Percentiles rank a stretch among this genome's conserved stretches.
Conservation (phyloP, 2,329 filamentous ascomycete genomes). For the Fusarium sulawesiense region DNA sequence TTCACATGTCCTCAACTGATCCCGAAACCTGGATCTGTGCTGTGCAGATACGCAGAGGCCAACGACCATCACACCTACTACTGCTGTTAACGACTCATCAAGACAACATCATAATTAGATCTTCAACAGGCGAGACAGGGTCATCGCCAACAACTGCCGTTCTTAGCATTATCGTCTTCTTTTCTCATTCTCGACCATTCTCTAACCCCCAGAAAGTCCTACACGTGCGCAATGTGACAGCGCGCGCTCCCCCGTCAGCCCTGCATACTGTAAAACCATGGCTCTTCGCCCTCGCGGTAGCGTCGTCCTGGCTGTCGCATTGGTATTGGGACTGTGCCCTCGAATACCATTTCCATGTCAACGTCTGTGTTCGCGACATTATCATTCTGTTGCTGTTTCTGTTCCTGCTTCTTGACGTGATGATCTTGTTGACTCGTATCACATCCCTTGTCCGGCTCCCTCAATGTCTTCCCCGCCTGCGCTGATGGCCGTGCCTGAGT, state of each 20-base stretch:
- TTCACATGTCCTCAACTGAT: constrained; percentile 16
- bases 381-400: constrained; percentile 14
- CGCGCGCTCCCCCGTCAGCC: constrained; percentile 38
- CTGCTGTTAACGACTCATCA: not conserved
- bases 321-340: constrained; percentile 68
- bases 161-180: constrained; percentile 17
- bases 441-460: constrained; percentile 34
- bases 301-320: constrained; percentile 68
- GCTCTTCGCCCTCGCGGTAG: constrained; percentile 57
- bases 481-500: constrained; percentile 35
- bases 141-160: constrained; percentile 27
- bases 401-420: constrained; percentile 12
- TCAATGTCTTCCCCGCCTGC: constrained; percentile 33
- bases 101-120: not conserved
- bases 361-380: constrained; percentile 22
- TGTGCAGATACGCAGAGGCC: constrained; percentile 25
- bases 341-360: constrained; percentile 56
- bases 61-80: constrained; percentile 16
- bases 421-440: constrained; percentile 34
- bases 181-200: constrained; percentile 15
- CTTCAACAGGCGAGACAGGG: constrained; percentile 17
- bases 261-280: constrained; percentile 57
- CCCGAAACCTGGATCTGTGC: constrained; percentile 21
- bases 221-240: constrained; percentile 2
- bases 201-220: constrained; percentile 17